Evolutionary conservation across 1,139 yeast genomes (phyloP), one percentile per base, ranked within the genome.

Genomic region (Yamadazyma dendronema): DNA sequence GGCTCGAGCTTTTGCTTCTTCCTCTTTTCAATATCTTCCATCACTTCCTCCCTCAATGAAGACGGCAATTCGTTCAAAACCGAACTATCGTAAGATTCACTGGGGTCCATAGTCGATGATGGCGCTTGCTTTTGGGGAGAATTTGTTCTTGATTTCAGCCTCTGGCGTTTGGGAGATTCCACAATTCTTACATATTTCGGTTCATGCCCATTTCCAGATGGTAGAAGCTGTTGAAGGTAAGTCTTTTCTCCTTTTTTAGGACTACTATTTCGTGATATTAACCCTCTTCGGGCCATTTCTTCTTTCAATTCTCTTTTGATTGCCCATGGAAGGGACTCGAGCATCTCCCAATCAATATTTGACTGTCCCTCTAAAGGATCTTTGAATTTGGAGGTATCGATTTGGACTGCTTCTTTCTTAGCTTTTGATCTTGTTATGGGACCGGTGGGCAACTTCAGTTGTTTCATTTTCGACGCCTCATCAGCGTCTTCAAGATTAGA

Each of bases 331-430:
- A 81, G 52, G n/a, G 63, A 65, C 9, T 72, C 59, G 47, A 79
- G 77, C 0, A 78, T 77, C 2, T 72, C 75, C 74, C 77, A 66
- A 42, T 80, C 82, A 16, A 80, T 71, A 3, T 37, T 36, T 3
- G 34, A 36, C 6, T 35, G 40, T 10, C 33, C 37, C 17, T 31
- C 37, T 17, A 47, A 33, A 8, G 50, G 50, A 16, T 48, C 52
- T 34, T 40, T 39, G 31, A 44, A 47, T 4, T 37, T 28, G 2
- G 44, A 34, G 2, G 45, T 40, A 30, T 48, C 50, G 5, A 37
- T 28, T 2, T 17, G 29, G 2, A 12, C 19, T 1, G 5, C 22
- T n/a, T 25, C 30, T 22, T 16, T 28, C 27, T 16, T 28, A 11
- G 29, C 17, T 9, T 36, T 35, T 10, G 19, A 9, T 16, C 38